Evolutionary conservation across 2,329 filamentous ascomycete genomes (phyloP).

Genomic region (Metarhizium humberi): DNA sequence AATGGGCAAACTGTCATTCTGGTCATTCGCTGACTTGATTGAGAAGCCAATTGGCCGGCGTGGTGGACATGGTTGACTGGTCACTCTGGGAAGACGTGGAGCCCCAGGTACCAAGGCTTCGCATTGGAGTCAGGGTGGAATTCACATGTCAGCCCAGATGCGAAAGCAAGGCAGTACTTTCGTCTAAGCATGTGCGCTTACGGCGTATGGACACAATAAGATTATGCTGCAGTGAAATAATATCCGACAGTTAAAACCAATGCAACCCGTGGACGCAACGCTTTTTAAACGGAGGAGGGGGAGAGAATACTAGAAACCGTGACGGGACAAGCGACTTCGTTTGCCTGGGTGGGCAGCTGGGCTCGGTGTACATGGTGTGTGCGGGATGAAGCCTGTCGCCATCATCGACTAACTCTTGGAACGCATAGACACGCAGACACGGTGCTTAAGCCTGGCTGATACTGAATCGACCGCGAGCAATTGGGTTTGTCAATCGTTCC

Average conservation of each 20-base stretch:
- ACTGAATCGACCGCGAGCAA: neutral
- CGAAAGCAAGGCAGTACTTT: neutral
- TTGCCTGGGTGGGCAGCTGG: too few relatives aligned
- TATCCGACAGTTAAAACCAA: neutral
- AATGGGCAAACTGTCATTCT: conserved; percentile 1
- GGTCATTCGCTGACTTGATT: conserved; percentile 3
- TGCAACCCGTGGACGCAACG: too few relatives aligned
- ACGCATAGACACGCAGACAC: too few relatives aligned
- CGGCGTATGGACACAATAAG: too few relatives aligned
- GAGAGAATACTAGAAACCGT: too few relatives aligned
- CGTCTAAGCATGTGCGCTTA: neutral
- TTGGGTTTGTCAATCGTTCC: neutral
- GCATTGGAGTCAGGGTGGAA: neutral
- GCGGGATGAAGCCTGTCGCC: neutral
- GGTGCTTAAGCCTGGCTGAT: neutral
- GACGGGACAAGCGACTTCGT: too few relatives aligned
- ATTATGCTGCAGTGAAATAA: neutral
- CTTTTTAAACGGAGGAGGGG: too few relatives aligned
- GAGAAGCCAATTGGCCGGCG: conserved; percentile 1
- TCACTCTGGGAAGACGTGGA: neutral
- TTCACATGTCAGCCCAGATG: conserved; percentile 2
- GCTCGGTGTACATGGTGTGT: neutral
- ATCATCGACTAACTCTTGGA: neutral
- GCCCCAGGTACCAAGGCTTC: neutral
- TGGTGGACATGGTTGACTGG: neutral